Percentiles rank a stretch among this genome's conserved stretches.
Conservation (phyloP, 1,139 yeast genomes). For the Yamadazyma conglobata region DNA sequence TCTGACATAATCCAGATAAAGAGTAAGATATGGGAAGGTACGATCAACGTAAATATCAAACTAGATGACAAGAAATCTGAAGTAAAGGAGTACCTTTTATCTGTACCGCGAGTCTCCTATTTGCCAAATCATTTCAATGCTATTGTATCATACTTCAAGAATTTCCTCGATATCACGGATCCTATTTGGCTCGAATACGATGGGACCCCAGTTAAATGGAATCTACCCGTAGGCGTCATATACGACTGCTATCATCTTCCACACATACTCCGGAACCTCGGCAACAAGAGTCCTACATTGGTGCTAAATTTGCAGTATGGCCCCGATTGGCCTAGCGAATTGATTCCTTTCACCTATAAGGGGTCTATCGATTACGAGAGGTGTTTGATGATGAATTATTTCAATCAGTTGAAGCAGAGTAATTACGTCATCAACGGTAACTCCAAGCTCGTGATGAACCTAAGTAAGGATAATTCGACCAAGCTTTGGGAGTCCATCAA, state of each 20-base stretch:
- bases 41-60: conserved; percentile 41
- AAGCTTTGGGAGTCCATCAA: conserved; percentile 54
- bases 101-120: conserved; percentile 49
- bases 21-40: conserved; percentile 53
- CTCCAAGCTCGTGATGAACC: conserved; percentile 69
- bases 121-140: conserved; percentile 46
- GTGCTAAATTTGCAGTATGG: conserved; percentile 40
- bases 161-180: conserved; percentile 20
- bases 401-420: conserved; percentile 78
- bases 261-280: conserved; percentile 2
- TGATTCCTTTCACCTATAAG: conserved; percentile 41
- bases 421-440: conserved; percentile 70
- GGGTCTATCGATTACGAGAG: conserved; percentile 21
- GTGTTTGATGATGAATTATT: conserved; percentile 51
- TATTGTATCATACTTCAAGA: conserved; percentile 43
- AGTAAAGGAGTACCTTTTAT: conserved; percentile 21
- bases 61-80: conserved; percentile 7
- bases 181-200: conserved; percentile 68
- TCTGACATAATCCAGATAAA: conserved; percentile 19
- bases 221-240: conserved; percentile 70
- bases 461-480: conserved; percentile 59
- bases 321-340: conserved; percentile 6
- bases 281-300: conserved; percentile 35
- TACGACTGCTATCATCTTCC: conserved; percentile 49
- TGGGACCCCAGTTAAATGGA: conserved; percentile 68